Evolutionary conservation across 257 asterid species (phyloP).

Genomic region (Solanum verrucosum): DNA sequence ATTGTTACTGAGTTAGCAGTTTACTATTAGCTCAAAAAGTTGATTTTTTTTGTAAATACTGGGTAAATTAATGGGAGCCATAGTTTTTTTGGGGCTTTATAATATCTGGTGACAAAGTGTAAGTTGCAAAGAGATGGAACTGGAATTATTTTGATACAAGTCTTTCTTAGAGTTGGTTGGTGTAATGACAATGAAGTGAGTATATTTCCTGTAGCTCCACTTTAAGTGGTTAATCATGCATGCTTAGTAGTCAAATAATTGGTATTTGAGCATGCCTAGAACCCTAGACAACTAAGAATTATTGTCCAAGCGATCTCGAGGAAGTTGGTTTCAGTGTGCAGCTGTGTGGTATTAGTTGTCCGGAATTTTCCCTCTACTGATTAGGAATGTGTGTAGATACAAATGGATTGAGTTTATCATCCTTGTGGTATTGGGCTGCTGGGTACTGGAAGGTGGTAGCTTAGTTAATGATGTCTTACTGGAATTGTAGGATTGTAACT

Average conservation of each 20-base stretch:
- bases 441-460: not conserved
- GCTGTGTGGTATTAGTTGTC: not conserved
- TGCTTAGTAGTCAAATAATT: not conserved
- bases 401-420: not conserved
- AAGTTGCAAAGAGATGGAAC: not conserved
- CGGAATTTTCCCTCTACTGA: not conserved
- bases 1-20: not conserved
- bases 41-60: not conserved
- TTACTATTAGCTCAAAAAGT: not conserved
- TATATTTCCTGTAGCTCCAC: not conserved
- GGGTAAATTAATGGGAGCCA: not conserved
- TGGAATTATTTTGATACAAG: not conserved
- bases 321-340: not conserved
- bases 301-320: not conserved
- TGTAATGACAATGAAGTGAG: not conserved
- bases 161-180: not conserved
- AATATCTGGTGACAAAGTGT: not conserved
- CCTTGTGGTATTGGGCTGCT: not conserved
- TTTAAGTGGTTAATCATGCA: not conserved
- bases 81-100: not conserved
- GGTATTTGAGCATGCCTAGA: not conserved
- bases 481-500: not conserved
- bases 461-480: not conserved
- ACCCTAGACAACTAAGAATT: not conserved
- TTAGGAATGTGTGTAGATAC: not conserved